A percentile compares a stretch with the other conserved stretches of the same genome.
These are phyloP conservation scores for Pestalotiopsis fici DNA, from an alignment of 2,329 filamentous ascomycete species.

Conservation along the genomic window DNA sequence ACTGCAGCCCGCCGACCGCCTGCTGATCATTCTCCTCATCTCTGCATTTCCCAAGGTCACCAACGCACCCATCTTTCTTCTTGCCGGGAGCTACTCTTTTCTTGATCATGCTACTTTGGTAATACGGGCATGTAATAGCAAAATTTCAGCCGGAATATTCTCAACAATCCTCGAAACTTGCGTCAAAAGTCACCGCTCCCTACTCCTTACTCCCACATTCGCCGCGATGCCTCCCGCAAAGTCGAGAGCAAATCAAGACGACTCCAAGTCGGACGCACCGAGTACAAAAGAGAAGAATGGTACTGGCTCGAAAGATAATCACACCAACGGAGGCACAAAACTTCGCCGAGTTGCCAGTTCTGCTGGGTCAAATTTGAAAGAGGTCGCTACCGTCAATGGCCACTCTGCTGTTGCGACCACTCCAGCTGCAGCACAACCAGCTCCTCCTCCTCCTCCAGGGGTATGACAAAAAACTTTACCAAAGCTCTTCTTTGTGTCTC, in stretches of 20 bases:
- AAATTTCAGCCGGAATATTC: no score
- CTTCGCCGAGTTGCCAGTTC: constrained; percentile 57
- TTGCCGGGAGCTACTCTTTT: no score
- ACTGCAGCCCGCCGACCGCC: neutral
- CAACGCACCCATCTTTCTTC: no score
- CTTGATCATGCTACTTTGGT: no score
- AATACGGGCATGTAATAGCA: no score
- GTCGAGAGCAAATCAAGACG: constrained; percentile 32
- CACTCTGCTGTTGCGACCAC: constrained; percentile 16
- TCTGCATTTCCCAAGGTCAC: no score
- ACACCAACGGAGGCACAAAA: constrained; percentile 46
- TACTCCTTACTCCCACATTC: no score
- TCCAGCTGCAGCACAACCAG: constrained; percentile 20
- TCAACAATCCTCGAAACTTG: no score
- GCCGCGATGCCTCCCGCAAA: constrained; percentile 22
- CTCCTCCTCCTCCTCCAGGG: constrained; percentile 21
- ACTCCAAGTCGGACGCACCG: constrained; percentile 34
- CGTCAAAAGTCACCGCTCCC: no score
- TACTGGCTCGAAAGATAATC: constrained; percentile 25
- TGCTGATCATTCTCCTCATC: no score
- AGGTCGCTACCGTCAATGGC: constrained; percentile 38
- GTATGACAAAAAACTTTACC: constrained; percentile 19
- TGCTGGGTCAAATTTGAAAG: constrained; percentile 47
- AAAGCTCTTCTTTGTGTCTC: neutral
- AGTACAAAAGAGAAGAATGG: constrained; percentile 33